Evolutionary conservation across 768 basidiomycete genomes (phyloP).

Genomic region (Xerocomellus chrysenteron): DNA sequence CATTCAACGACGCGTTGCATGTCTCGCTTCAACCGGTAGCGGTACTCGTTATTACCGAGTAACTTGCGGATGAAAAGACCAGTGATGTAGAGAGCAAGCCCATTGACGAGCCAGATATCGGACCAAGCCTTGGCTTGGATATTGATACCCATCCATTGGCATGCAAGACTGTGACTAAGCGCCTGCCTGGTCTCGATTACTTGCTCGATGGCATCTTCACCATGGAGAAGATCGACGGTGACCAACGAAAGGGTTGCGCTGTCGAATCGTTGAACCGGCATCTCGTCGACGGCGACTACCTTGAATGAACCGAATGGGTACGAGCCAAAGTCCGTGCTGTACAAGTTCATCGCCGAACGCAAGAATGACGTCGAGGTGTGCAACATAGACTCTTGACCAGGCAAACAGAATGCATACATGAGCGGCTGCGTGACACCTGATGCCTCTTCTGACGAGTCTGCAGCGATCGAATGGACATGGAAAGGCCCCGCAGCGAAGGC

Average conservation of each 20-base stretch:
- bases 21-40: conserved; percentile 93
- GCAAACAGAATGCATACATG: conserved; percentile 92
- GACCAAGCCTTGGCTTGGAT: conserved; percentile 92
- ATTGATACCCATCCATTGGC: conserved; percentile 97
- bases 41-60: conserved; percentile 95
- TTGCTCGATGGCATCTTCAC: conserved; percentile 89
- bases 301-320: conserved; percentile 97
- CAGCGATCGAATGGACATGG: conserved; percentile 67
- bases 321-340: conserved; percentile 87
- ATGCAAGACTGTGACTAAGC: conserved; percentile 85
- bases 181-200: conserved; percentile 86
- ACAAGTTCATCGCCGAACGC: conserved; percentile 90
- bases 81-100: conserved; percentile 86
- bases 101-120: conserved; percentile 97
- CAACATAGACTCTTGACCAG: conserved; percentile 78
- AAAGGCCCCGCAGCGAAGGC: conserved; percentile 96
- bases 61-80: conserved; percentile 83
- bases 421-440: conserved; percentile 62
- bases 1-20: conserved; percentile 88
- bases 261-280: conserved; percentile 79
- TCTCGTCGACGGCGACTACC: conserved; percentile 88
- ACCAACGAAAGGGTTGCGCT: conserved; percentile 81
- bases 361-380: conserved; percentile 70
- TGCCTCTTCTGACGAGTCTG: conserved; percentile 64
- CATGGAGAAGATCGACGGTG: conserved; percentile 79